Evolutionary conservation across 768 basidiomycete genomes (phyloP).

Genomic region (Amanita thiersii): DNA sequence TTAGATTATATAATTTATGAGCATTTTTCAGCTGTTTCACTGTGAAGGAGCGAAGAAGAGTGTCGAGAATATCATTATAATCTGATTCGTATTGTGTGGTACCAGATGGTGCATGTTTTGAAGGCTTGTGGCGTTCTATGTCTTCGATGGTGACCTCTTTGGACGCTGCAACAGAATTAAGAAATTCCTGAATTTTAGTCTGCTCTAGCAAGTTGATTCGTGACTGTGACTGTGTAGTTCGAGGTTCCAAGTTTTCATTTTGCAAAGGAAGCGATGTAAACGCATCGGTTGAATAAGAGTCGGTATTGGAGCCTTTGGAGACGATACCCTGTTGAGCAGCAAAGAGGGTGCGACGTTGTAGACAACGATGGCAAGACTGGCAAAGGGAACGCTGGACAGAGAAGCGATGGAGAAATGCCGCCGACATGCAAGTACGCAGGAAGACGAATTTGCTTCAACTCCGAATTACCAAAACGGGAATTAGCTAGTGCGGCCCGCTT

Average conservation of each 20-base stretch:
- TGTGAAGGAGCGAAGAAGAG: constrained; percentile 55
- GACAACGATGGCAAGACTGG: not conserved
- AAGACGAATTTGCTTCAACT: not conserved
- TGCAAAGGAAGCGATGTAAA: not conserved
- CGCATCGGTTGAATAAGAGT: too few relatives aligned
- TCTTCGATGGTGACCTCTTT: constrained; percentile 49
- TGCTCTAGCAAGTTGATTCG: constrained; percentile 25
- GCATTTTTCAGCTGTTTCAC: constrained; percentile 52
- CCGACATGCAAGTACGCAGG: constrained; percentile 10
- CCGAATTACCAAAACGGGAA: too few relatives aligned
- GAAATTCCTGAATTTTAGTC: constrained; percentile 45
- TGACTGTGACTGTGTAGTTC: not conserved
- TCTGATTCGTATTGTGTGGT: constrained; percentile 39
- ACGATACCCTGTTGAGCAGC: too few relatives aligned
- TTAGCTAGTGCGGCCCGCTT: too few relatives aligned
- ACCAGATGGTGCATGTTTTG: constrained; percentile 26
- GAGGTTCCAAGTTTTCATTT: not conserved
- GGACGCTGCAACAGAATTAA: constrained; percentile 41
- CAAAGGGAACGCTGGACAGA: constrained; percentile 3
- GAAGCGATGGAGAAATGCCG: constrained; percentile 10
- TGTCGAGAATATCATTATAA: constrained; percentile 46
- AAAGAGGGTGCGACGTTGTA: not conserved
- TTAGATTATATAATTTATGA: constrained; percentile 37
- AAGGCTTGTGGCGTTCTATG: constrained; percentile 49
- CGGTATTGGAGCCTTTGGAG: too few relatives aligned